Conservation (phyloP, 2,329 filamentous ascomycete species). For the Alternaria burnsii region DNA sequence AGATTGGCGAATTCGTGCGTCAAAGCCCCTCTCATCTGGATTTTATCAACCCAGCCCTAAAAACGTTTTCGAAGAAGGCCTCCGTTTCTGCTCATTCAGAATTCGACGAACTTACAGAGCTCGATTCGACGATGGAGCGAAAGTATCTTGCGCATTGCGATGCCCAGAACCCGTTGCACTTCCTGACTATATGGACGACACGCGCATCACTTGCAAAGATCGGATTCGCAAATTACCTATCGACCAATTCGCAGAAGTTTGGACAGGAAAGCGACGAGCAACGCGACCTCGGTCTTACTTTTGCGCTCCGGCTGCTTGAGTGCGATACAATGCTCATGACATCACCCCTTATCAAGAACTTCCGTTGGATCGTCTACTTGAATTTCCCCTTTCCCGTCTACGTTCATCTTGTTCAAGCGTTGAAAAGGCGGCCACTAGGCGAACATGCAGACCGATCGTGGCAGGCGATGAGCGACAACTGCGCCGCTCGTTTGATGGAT, state of each 20-base stretch:
- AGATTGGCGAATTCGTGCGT: constrained; percentile 55
- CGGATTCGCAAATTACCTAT: constrained; percentile 60
- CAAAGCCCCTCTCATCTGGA: constrained; percentile 57
- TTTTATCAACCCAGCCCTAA: constrained; percentile 56
- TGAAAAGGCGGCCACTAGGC: constrained; percentile 50
- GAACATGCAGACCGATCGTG: constrained; percentile 52
- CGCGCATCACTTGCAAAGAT: constrained; percentile 59
- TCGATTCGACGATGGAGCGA: constrained; percentile 53
- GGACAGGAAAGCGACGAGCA: constrained; percentile 29
- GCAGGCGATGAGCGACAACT: constrained; percentile 59
- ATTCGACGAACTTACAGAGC: constrained; percentile 37
- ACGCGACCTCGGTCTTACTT: constrained; percentile 37
- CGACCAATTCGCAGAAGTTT: constrained; percentile 39
- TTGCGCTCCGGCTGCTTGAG: constrained; percentile 55
- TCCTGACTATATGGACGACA: constrained; percentile 58
- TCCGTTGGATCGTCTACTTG: constrained; percentile 53
- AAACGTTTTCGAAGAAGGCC: constrained; percentile 47
- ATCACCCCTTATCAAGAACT: constrained; percentile 54
- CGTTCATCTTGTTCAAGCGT: constrained; percentile 56
- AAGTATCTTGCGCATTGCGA: constrained; percentile 49
- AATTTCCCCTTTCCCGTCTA: constrained; percentile 62
- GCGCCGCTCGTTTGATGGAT: constrained; percentile 47
- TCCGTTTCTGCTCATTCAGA: constrained; percentile 23
- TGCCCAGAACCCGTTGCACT: constrained; percentile 45
- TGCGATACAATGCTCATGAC: constrained; percentile 57